phyloP scores from a whole-genome alignment of 176 grass and related monocot genomes.

The Cenchrus americanus region DNA sequence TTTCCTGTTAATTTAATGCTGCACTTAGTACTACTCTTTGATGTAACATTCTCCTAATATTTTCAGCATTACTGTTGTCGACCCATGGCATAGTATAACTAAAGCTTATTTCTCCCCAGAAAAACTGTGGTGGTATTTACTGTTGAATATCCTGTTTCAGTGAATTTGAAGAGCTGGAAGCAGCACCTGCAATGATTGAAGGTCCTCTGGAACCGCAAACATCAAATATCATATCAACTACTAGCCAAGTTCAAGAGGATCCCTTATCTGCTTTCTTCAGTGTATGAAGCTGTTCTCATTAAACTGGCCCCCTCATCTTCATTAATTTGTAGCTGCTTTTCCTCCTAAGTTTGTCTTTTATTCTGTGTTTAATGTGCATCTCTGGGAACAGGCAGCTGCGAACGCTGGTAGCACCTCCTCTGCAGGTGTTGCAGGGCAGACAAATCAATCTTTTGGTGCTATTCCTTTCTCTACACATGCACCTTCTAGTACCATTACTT shows the following conservation, averaged over 20 bases:
- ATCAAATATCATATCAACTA: constrained; percentile 43
- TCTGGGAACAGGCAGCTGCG: constrained; percentile 47
- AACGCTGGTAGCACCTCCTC: constrained; percentile 36
- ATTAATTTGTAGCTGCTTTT: constrained; percentile 1
- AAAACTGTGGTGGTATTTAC: background rate
- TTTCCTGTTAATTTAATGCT: constrained; percentile 6
- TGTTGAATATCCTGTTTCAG: constrained; percentile 29
- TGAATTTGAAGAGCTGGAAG: constrained; percentile 76
- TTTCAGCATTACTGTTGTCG: background rate
- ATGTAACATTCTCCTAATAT: background rate
- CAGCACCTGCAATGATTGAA: constrained; percentile 48
- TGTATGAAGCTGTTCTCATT: constrained; percentile 24
- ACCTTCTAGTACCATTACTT: constrained; percentile 10
- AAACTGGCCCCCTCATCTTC: background rate
- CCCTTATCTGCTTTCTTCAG: constrained; percentile 53
- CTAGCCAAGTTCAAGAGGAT: constrained; percentile 46
- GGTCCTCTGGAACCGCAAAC: constrained; percentile 47
- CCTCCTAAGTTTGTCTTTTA: background rate
- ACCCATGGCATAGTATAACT: background rate
- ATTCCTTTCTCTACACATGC: constrained; percentile 42
- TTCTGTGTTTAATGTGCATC: constrained; percentile 29
- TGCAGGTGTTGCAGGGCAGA: constrained; percentile 35
- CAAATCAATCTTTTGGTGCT: constrained; percentile 25
- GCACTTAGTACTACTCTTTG: background rate
- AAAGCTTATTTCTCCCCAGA: background rate